Percentiles rank a stretch among this genome's conserved stretches.
These are phyloP conservation scores for Parathielavia appendiculata DNA, from an alignment of 495 filamentous ascomycete species.

Conservation along the genomic window DNA sequence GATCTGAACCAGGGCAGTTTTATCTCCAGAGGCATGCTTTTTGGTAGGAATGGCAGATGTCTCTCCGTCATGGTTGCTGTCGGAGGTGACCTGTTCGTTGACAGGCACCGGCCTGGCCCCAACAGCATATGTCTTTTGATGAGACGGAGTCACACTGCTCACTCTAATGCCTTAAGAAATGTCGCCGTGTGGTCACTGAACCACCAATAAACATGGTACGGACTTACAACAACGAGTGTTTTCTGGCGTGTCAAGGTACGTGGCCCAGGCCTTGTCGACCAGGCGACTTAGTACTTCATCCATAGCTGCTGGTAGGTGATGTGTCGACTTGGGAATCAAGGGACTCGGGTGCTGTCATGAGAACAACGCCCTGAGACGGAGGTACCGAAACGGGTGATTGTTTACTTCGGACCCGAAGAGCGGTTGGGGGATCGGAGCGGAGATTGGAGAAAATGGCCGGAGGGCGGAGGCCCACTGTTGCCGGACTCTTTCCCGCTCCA, in stretches of 20 bases:
- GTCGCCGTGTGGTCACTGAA: too few species aligned
- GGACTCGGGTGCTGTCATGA: too few species aligned
- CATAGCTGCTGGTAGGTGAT: slow-evolving; percentile 43
- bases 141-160: too few species aligned
- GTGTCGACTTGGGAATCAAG: background rate
- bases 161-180: too few species aligned
- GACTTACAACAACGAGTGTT: slow-evolving; percentile 39
- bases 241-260: slow-evolving; percentile 33
- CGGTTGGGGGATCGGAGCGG: background rate
- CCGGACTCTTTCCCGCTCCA: slow-evolving; percentile 7
- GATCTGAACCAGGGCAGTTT: too few species aligned
- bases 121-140: too few species aligned
- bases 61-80: too few species aligned
- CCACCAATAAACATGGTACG: too few species aligned
- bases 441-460: slow-evolving; percentile 1
- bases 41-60: too few species aligned
- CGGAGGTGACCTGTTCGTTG: too few species aligned
- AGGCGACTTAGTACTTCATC: slow-evolving; percentile 63
- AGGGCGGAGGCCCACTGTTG: background rate
- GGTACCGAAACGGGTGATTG: background rate
- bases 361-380: background rate
- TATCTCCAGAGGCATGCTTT: background rate
- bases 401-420: background rate
- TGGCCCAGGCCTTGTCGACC: slow-evolving; percentile 67
- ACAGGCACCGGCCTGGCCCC: too few species aligned